Base-by-base conservation (phyloP, 2,329 filamentous ascomycete species). In the Fusarium palustre region DNA sequence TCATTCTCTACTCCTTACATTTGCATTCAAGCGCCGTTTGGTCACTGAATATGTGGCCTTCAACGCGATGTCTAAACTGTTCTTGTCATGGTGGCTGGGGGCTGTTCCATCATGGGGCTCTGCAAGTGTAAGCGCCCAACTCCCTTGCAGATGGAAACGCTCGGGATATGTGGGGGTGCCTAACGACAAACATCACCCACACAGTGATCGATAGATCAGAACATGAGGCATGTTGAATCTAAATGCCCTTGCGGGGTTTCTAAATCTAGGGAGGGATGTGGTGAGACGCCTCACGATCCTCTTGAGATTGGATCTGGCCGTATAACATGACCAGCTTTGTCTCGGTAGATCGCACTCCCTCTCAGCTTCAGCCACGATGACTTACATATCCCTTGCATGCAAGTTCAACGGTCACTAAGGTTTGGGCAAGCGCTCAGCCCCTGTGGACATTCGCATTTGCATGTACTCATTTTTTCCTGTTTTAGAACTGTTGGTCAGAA, bases 141-240 rank as follows among this genome's bases (percentile, higher is more conserved):
- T 67, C 61, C 68, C 68, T 73, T 74, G 69, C 73, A 74, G 64
- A 34, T 43, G 50, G 58, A 69, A 68, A 69, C 72, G 67, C 69
- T 64, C 36, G 62, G 57, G 60, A 49, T 46, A 45, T 67, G 71
- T 74, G 68, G 73, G 59, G 70, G 66, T 66, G 54, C 38, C 38
- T 69, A 59, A 54, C 55, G 34, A 43, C 61, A 63, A 71, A 64
- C 56, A 58, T 62, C 62, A 48, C 42, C 69, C 72, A 72, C 50
- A 49, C 39, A 64, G 64, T 62, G 41, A 60, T 59, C 54, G 24
- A 56, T 59, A 45, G 59, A 47, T 55, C 48, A 57, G 53, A 56
- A 59, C 49, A 61, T 55, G 47, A 55, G 54, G 38, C 52, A 47
- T 58, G 59, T 68, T 71, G 68, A 61, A 66, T 70, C 64, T 50